These are phyloP conservation scores for Fraxinus quadrangulata DNA, from an alignment of 257 asterid genomes.

Conservation along the genomic window DNA sequence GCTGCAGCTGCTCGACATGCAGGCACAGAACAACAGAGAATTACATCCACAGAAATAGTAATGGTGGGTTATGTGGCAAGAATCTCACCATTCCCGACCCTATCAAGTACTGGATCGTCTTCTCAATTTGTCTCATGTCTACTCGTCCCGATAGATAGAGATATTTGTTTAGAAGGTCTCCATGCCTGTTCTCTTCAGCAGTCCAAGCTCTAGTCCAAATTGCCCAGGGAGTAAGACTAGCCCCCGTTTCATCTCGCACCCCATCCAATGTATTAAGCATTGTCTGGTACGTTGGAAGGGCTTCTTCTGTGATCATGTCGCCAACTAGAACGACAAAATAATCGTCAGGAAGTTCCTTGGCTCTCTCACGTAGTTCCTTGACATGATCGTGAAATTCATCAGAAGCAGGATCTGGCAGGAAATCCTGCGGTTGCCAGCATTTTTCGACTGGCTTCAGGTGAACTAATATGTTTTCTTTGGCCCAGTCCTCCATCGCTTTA, in stretches of 20 bases:
- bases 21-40: too few species aligned
- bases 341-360: constrained; percentile 78
- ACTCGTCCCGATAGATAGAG: constrained; percentile 77
- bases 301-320: constrained; percentile 91
- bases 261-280: constrained; percentile 87
- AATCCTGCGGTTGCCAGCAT: constrained; percentile 89
- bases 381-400: constrained; percentile 74
- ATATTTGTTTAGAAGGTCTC: constrained; percentile 83
- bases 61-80: background rate
- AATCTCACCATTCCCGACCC: constrained; percentile 85
- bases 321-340: constrained; percentile 77
- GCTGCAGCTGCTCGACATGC: too few species aligned
- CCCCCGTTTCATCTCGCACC: constrained; percentile 85
- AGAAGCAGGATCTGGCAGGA: constrained; percentile 79
- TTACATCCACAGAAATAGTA: background rate
- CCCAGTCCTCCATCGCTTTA: constrained; percentile 68
- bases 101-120: constrained; percentile 77
- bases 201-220: constrained; percentile 89
- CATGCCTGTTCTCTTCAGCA: constrained; percentile 86
- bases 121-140: constrained; percentile 80
- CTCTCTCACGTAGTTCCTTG: constrained; percentile 65
- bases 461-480: constrained; percentile 56
- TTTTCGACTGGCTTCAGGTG: constrained; percentile 86
- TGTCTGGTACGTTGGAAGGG: constrained; percentile 86
- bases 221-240: constrained; percentile 87